These are phyloP conservation scores for Phytopythium oedochilum DNA, from an alignment of 352 stramenopile genomes.

Conservation along the genomic window DNA sequence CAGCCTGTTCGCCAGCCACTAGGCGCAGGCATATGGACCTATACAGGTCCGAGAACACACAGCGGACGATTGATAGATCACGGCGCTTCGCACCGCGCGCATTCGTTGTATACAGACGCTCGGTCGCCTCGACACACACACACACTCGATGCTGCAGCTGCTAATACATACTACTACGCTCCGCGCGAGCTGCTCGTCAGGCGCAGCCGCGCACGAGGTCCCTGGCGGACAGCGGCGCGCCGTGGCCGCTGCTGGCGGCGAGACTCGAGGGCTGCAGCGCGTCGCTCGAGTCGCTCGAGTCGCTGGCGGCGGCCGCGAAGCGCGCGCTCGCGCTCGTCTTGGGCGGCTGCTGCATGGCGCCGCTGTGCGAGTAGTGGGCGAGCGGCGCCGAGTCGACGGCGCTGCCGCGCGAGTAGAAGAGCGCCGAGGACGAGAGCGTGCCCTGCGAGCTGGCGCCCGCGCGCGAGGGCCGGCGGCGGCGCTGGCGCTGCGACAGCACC, in stretches of 20 bases:
- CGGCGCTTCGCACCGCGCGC: too few relatives aligned
- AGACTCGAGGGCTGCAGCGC: not conserved
- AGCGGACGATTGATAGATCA: too few relatives aligned
- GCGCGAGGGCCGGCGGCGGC: conserved; percentile 18
- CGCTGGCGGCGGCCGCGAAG: not conserved
- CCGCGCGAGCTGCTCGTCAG: conserved; percentile 3
- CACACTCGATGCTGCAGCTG: not conserved
- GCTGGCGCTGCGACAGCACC: conserved; percentile 42
- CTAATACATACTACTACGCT: not conserved
- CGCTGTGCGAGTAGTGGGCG: conserved; percentile 1
- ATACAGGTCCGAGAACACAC: too few relatives aligned
- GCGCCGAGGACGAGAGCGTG: conserved; percentile 4
- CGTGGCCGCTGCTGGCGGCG: not conserved
- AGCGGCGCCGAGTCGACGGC: conserved; percentile 2
- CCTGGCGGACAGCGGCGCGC: conserved; percentile 3
- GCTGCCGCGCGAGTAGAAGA: conserved; percentile 1
- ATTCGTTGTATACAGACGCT: not conserved
- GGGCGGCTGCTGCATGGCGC: not conserved
- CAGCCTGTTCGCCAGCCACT: too few relatives aligned
- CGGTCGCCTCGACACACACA: too few relatives aligned
- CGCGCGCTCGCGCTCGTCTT: not conserved
- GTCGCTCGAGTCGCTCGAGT: not conserved
- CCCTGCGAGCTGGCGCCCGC: conserved; percentile 1
- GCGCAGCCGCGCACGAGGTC: conserved; percentile 8
- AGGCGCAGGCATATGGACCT: not conserved